phyloP scores from a whole-genome alignment of 2,329 filamentous ascomycete species.

The Penicillium fuscoglaucum region DNA sequence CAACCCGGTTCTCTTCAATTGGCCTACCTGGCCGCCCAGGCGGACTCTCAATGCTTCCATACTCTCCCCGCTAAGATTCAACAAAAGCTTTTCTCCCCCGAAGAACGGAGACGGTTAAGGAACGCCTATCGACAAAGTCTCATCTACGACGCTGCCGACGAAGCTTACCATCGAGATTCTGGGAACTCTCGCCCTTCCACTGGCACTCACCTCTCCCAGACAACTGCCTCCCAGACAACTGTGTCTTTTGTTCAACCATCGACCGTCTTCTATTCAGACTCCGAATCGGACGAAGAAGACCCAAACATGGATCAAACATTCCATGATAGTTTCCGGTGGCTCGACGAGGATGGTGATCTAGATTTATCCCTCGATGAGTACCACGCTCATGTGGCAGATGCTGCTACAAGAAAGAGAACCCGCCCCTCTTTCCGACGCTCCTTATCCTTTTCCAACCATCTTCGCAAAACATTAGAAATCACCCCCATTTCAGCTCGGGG shows the following conservation, averaged over 20 bases:
- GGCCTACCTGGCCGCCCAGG: slow-evolving; percentile 47
- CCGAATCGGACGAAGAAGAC: slow-evolving; percentile 36
- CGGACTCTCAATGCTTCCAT: slow-evolving; percentile 67
- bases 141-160: slow-evolving; percentile 60
- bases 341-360: slow-evolving; percentile 70
- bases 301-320: slow-evolving; percentile 55
- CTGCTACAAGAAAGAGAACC: slow-evolving; percentile 35
- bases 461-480: slow-evolving; percentile 47
- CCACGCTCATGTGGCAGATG: slow-evolving; percentile 61
- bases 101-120: slow-evolving; percentile 65
- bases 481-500: slow-evolving; percentile 36
- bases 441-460: slow-evolving; percentile 69
- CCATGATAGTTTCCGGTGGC: slow-evolving; percentile 69
- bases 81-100: slow-evolving; percentile 66
- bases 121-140: slow-evolving; percentile 55
- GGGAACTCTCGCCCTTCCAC: slow-evolving; percentile 36
- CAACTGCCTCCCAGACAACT: slow-evolving; percentile 17
- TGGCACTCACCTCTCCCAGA: slow-evolving; percentile 16
- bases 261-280: slow-evolving; percentile 29
- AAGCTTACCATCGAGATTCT: slow-evolving; percentile 52
- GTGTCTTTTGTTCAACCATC: slow-evolving; percentile 23
- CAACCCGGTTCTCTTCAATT: slow-evolving; percentile 42
- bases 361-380: slow-evolving; percentile 72
- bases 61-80: slow-evolving; percentile 72
- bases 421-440: slow-evolving; percentile 67